Conservation (phyloP, 306 rosid species). For the Ormosia semicastrata region DNA sequence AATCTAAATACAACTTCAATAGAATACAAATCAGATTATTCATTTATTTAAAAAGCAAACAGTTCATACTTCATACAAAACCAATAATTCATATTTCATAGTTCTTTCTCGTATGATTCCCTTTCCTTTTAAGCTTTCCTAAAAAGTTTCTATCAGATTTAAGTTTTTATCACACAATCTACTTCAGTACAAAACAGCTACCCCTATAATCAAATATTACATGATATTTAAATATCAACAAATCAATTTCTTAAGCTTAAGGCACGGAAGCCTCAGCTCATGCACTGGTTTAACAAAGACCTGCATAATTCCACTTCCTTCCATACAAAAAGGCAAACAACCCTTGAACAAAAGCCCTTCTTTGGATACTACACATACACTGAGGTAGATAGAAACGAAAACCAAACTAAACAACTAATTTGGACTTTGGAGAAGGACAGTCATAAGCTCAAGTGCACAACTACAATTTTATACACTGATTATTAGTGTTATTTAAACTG, state of each 20-base stretch:
- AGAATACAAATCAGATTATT: neutral
- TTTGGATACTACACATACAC: neutral
- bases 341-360: neutral
- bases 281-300: neutral
- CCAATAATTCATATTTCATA: neutral
- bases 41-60: neutral
- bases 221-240: neutral
- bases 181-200: neutral
- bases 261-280: neutral
- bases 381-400: neutral
- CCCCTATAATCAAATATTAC: neutral
- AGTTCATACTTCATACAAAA: neutral
- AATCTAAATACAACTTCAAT: conserved; percentile 1
- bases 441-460: neutral
- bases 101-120: neutral
- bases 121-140: neutral
- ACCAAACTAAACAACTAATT: conserved; percentile 1
- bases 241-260: neutral
- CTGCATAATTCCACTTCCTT: neutral
- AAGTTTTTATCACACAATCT: neutral
- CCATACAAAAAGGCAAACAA: neutral
- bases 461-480: neutral
- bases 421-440: neutral
- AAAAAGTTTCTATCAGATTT: neutral
- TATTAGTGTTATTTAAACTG: neutral